These are phyloP conservation scores for Coemansia sp. DNA, from an alignment of 192 early-diverging fungal genomes.

Conservation along the genomic window DNA sequence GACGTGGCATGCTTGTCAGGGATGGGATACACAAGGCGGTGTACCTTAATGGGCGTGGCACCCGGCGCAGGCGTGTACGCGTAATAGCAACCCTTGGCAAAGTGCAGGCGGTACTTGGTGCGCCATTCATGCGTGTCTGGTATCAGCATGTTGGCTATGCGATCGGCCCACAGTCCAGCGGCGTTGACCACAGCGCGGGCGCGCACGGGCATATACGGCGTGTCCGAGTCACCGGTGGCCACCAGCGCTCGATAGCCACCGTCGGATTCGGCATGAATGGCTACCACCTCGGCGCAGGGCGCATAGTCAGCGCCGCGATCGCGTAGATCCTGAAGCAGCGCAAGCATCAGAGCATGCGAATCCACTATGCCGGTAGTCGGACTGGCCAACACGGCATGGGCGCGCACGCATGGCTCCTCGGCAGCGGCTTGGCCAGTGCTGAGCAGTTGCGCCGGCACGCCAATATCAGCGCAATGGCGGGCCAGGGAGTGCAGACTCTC, in stretches of 20 bases:
- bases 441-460: constrained; percentile 58
- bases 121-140: constrained; percentile 22
- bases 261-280: constrained; percentile 26
- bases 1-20: constrained; percentile 69
- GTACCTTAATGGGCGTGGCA: constrained; percentile 31
- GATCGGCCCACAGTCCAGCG: constrained; percentile 72
- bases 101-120: constrained; percentile 59
- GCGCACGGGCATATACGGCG: constrained; percentile 51
- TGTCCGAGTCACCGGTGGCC: constrained; percentile 41
- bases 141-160: constrained; percentile 55
- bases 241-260: constrained; percentile 57
- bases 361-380: constrained; percentile 83
- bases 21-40: constrained; percentile 75
- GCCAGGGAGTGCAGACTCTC: constrained; percentile 57
- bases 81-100: constrained; percentile 83
- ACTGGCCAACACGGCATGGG: constrained; percentile 60
- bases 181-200: constrained; percentile 71
- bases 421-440: constrained; percentile 25
- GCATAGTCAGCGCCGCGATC: constrained; percentile 62
- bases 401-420: constrained; percentile 64
- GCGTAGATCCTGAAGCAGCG: constrained; percentile 55
- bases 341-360: constrained; percentile 67
- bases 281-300: constrained; percentile 50
- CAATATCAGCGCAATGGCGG: constrained; percentile 57
- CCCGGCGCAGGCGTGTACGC: constrained; percentile 38